phyloP scores from a whole-genome alignment of 2,329 filamentous ascomycete genomes.

The Alternaria brassicae region DNA sequence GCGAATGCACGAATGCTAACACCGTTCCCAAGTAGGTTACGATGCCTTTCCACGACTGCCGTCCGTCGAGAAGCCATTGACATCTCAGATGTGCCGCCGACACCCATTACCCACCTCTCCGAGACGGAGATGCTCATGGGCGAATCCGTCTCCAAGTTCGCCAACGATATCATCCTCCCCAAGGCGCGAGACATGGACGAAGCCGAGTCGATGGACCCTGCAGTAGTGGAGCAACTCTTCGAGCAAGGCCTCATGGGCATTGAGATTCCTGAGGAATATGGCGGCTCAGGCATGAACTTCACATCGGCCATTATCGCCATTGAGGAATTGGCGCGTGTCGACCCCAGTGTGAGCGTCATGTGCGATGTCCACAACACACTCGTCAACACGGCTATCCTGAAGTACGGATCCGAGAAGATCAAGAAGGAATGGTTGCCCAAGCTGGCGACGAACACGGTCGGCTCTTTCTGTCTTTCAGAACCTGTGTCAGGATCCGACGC shows the following conservation, averaged over 20 bases:
- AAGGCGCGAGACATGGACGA: conserved; percentile 98
- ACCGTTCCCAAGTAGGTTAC: conserved; percentile 29
- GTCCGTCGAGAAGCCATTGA: conserved; percentile 49
- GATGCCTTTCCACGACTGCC: conserved; percentile 55
- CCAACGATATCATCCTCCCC: conserved; percentile 84
- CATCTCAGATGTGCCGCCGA: conserved; percentile 80
- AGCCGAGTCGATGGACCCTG: conserved; percentile 88
- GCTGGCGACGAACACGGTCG: conserved; percentile 87
- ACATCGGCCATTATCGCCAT: conserved; percentile 95
- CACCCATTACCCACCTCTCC: conserved; percentile 90
- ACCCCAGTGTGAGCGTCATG: conserved; percentile 93
- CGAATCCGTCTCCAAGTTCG: conserved; percentile 89
- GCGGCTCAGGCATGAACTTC: conserved; percentile 98
- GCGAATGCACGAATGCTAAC: conserved; percentile 7
- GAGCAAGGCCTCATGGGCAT: conserved; percentile 98
- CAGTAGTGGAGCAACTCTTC: conserved; percentile 89
- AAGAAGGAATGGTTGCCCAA: conserved; percentile 90
- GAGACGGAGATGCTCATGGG: conserved; percentile 90
- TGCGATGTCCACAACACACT: conserved; percentile 98
- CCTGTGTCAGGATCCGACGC: conserved; percentile 93
- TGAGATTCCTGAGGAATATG: conserved; percentile 96
- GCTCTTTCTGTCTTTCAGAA: conserved; percentile 90
- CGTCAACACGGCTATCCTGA: conserved; percentile 91
- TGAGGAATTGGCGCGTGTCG: conserved; percentile 91
- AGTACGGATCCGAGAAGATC: conserved; percentile 76